phyloP scores from a whole-genome alignment of 108 stramenopile genomes.

The Conticribra guillardii region DNA sequence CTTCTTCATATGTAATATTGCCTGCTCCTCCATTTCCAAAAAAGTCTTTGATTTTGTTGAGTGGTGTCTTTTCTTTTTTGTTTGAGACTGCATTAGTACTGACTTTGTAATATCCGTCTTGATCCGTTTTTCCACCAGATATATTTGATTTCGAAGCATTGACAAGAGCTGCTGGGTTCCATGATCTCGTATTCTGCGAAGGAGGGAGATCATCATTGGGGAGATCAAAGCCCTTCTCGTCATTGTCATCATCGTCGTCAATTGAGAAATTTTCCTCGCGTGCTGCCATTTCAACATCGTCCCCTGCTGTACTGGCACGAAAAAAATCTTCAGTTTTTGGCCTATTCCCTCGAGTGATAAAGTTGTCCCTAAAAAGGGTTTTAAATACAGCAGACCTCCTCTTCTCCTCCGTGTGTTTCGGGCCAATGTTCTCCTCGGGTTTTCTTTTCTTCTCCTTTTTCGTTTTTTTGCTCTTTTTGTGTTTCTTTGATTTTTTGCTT shows the following conservation, averaged over 20 bases:
- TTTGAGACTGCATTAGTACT: conserved; percentile 1
- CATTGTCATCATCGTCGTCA: conserved; percentile 8
- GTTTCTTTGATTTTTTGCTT: conserved; percentile 13
- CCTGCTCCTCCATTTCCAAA: neutral
- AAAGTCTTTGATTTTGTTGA: neutral
- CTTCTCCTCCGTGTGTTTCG: conserved; percentile 5
- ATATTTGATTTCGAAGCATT: conserved; percentile 20
- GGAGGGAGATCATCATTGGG: conserved; percentile 23
- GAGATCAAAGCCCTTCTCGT: conserved; percentile 23
- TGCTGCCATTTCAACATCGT: conserved; percentile 4
- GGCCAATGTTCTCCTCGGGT: neutral
- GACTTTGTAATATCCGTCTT: conserved; percentile 36
- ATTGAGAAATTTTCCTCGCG: conserved; percentile 1
- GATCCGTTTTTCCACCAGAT: conserved; percentile 27
- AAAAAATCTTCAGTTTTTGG: neutral
- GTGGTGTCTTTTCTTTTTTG: neutral
- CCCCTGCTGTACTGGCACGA: conserved; percentile 7
- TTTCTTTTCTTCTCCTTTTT: conserved; percentile 36
- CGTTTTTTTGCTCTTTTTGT: conserved; percentile 4
- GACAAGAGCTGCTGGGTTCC: conserved; percentile 44
- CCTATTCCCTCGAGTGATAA: conserved; percentile 3
- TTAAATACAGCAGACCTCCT: conserved; percentile 23
- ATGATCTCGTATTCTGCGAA: conserved; percentile 8
- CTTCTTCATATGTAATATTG: conserved; percentile 13
- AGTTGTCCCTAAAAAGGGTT: conserved; percentile 7